Evolutionary conservation across 2,329 filamentous ascomycete genomes (phyloP).

Genomic region (Aureobasidium sp.): DNA sequence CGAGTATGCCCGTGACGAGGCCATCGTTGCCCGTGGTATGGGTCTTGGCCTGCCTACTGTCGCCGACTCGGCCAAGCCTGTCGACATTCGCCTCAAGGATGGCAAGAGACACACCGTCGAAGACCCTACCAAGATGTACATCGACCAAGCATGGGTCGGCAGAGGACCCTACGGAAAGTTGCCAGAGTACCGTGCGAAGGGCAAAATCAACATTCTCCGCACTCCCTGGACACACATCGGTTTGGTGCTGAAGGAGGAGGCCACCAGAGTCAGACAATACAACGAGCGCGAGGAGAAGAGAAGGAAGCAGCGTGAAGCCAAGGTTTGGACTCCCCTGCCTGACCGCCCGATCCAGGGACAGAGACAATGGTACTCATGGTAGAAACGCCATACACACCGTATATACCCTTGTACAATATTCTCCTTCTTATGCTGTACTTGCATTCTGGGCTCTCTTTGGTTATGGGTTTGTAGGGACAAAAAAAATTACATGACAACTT

Average conservation of each 20-base stretch:
- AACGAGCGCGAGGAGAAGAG: constrained; percentile 72
- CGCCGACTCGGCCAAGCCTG: constrained; percentile 27
- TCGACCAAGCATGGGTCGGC: constrained; percentile 89
- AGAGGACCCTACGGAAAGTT: constrained; percentile 57
- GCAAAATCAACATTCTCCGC: constrained; percentile 58
- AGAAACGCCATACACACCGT: constrained; percentile 25
- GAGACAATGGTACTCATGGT: constrained; percentile 90
- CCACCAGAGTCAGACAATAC: constrained; percentile 73
- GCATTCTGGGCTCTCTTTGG: background rate
- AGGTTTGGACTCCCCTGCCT: constrained; percentile 81
- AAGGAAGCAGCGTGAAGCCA: constrained; percentile 63
- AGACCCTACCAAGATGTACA: constrained; percentile 77
- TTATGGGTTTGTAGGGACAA: background rate
- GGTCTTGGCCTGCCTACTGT: constrained; percentile 48
- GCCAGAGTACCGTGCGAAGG: constrained; percentile 68
- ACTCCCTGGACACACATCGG: constrained; percentile 69
- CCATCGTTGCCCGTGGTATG: constrained; percentile 77
- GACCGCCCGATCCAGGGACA: constrained; percentile 78
- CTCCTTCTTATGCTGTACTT: background rate
- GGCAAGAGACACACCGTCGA: constrained; percentile 63
- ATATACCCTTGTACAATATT: constrained; percentile 15
- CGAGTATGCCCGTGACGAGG: constrained; percentile 72
- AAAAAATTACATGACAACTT: background rate
- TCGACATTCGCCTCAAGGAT: constrained; percentile 65
- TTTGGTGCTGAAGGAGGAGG: constrained; percentile 86